These are phyloP conservation scores for Boletus sp. DNA, from an alignment of 768 basidiomycete species.

Conservation along the genomic window DNA sequence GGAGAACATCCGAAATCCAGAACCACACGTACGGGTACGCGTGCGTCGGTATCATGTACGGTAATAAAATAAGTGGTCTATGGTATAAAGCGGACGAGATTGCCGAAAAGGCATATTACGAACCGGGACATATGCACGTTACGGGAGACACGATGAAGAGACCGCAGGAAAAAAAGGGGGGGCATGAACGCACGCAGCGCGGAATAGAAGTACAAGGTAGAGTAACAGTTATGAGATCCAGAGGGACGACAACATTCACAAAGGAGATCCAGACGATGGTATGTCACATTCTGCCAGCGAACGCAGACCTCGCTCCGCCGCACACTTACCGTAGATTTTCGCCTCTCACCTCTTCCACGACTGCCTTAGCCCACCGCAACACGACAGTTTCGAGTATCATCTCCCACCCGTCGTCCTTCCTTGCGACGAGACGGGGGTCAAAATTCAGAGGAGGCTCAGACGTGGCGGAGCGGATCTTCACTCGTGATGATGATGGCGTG, in stretches of 20 bases:
- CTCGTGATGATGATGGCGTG: constrained; percentile 30
- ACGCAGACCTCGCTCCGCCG: neutral
- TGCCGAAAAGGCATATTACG: neutral
- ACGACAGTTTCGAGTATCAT: constrained; percentile 68
- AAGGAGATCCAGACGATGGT: neutral
- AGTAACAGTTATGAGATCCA: constrained; percentile 4
- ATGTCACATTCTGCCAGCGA: neutral
- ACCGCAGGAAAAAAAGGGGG: neutral
- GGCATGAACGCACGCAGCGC: constrained; percentile 1
- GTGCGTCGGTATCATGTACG: constrained; percentile 12
- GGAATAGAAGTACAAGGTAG: constrained; percentile 15
- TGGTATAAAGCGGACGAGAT: constrained; percentile 2
- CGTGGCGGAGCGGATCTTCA: constrained; percentile 38
- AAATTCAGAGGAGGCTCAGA: constrained; percentile 57
- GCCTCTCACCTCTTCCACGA: constrained; percentile 63
- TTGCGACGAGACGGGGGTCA: constrained; percentile 71
- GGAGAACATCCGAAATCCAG: constrained; percentile 1
- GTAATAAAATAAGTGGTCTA: constrained; percentile 14
- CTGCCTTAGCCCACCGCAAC: constrained; percentile 63
- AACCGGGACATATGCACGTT: constrained; percentile 1
- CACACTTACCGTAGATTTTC: constrained; percentile 26
- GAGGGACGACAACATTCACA: constrained; percentile 3
- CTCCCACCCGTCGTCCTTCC: constrained; percentile 78
- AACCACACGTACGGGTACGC: neutral
- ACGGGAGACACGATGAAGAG: neutral